These are phyloP conservation scores for Pichia manshurica DNA, from an alignment of 805 yeast species.

Conservation along the genomic window DNA sequence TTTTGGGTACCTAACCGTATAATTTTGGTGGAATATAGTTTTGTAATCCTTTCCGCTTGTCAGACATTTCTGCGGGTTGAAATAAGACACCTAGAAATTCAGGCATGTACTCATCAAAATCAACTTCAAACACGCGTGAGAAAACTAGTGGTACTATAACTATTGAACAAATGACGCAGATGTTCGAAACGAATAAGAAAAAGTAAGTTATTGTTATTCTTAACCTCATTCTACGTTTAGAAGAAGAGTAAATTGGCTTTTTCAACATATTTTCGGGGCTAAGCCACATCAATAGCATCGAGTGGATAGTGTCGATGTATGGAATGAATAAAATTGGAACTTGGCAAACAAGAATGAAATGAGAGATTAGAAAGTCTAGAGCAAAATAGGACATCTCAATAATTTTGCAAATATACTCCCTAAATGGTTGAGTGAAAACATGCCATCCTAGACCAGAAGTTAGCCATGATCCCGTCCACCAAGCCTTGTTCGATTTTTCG, in stretches of 20 bases:
- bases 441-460: conserved; percentile 58
- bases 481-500: conserved; percentile 56
- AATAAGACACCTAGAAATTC: conserved; percentile 29
- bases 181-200: conserved; percentile 32
- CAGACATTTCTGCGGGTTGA: conserved; percentile 38
- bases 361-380: conserved; percentile 56
- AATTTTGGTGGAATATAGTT: conserved; percentile 24
- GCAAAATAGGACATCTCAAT: conserved; percentile 66
- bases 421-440: conserved; percentile 52
- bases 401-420: conserved; percentile 59
- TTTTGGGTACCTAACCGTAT: not conserved
- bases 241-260: conserved; percentile 38
- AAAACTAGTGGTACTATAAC: conserved; percentile 38
- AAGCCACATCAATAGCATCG: conserved; percentile 63
- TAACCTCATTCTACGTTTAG: conserved; percentile 36
- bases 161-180: conserved; percentile 28
- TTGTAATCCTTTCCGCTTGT: conserved; percentile 34
- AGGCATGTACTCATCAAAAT: conserved; percentile 39
- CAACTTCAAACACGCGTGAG: conserved; percentile 32
- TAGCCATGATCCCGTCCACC: conserved; percentile 79
- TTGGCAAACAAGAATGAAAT: conserved; percentile 50
- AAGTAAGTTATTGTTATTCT: conserved; percentile 30
- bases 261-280: conserved; percentile 41
- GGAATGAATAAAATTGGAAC: conserved; percentile 60
- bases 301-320: conserved; percentile 59